These are phyloP conservation scores for Anthracocystis panici-leucophaei DNA, from an alignment of 1,284 basidiomycete species.

Conservation along the genomic window DNA sequence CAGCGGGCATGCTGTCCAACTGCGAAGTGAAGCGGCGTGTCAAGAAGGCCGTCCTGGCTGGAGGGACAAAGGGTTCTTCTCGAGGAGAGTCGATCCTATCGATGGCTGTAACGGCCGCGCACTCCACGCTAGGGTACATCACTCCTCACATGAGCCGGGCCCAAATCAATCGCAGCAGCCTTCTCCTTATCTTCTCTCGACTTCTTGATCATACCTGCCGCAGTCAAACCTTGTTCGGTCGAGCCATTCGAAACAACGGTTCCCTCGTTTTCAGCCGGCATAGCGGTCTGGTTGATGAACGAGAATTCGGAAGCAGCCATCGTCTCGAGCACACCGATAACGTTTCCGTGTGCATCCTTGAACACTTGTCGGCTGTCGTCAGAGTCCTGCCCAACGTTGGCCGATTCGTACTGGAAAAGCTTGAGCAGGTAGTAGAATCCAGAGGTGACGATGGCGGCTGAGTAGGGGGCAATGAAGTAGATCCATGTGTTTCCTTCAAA, in stretches of 20 bases:
- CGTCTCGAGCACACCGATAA: constrained; percentile 51
- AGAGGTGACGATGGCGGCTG: constrained; percentile 43
- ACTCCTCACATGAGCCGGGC: constrained; percentile 20
- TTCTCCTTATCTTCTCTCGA: constrained; percentile 28
- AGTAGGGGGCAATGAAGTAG: constrained; percentile 57
- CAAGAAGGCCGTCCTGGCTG: no score
- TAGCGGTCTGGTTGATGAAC: constrained; percentile 18
- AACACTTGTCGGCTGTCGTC: constrained; percentile 50
- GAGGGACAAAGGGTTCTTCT: no score
- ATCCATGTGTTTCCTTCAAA: constrained; percentile 56
- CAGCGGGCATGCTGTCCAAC: no score
- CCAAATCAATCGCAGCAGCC: constrained; percentile 30
- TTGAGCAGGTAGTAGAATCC: constrained; percentile 55
- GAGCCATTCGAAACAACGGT: constrained; percentile 19
- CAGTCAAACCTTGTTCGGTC: constrained; percentile 15
- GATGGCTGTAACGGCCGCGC: background rate
- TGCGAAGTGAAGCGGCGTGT: no score
- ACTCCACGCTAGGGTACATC: constrained; percentile 16
- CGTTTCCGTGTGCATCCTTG: constrained; percentile 48
- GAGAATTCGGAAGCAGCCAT: constrained; percentile 37
- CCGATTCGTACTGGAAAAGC: constrained; percentile 54
- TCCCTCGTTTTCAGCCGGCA: constrained; percentile 33
- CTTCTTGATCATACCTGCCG: constrained; percentile 31
- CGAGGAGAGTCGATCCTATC: background rate
- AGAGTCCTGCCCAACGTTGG: constrained; percentile 54